Evolutionary conservation across 805 yeast species (phyloP), one percentile per base, ranked within the genome.

Genomic region (Candida anglica): DNA sequence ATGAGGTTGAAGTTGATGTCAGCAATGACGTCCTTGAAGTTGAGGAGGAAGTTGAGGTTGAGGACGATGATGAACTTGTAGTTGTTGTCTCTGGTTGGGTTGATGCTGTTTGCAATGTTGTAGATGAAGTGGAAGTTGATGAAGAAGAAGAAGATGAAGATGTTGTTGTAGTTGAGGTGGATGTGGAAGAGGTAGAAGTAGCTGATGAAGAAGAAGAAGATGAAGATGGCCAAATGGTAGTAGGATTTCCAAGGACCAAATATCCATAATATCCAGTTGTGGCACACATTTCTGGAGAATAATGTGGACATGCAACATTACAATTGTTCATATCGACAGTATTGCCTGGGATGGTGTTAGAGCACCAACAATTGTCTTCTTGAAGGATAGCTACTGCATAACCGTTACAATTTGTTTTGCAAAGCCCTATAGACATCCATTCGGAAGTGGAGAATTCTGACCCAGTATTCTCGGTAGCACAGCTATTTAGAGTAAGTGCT

Each of bases 331-430:
- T 25, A 19, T 47, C 41, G 0, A 60, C 61, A 0, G 78, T 63
- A 13, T 50, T 43, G 1, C 48, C 60, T 0, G 86, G 86, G 15
- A 68, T 53, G 6, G 47, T 41, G 46, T 79, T 67, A 5, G 84
- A 67, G 49, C 87, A 80, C 81, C 82, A 81, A 52, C 87, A 80
- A 29, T 58, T 24, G 24, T 56, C 40, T n/a, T 62, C 66, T 42
- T 63, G 77, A 23, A 79, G 54, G 26, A 80, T 67, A 13, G 77
- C 86, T 38, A 66, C 75, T 7, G 75, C 65, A 40, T 60, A 70
- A 6, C 72, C 73, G 1, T 36, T 13, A 47, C 86, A 80, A 15
- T 59, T 52, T 28, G 57, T 63, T 3, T 63, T 46, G 48, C 87
- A 80, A 8, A 47, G 50, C 3, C 87, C 87, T 42, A 67, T 73